A percentile compares a stretch with the other conserved stretches of the same genome.
phyloP scores from a whole-genome alignment of 768 basidiomycete species.

The Boletus reticulatus region DNA sequence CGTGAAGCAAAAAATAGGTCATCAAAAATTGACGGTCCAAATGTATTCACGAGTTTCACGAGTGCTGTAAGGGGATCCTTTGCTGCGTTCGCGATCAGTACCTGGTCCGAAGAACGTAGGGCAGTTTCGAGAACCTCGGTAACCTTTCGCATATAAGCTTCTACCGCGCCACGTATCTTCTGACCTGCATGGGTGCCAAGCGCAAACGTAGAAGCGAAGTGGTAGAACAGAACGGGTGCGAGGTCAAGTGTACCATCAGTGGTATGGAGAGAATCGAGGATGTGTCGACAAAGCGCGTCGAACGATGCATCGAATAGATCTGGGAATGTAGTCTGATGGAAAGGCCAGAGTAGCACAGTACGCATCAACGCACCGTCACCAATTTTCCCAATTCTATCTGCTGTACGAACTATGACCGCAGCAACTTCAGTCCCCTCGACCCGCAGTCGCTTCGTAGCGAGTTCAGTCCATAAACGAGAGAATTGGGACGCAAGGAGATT shows the following conservation, averaged over 20 bases:
- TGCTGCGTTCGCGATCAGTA: not conserved
- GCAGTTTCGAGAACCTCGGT: conserved; percentile 27
- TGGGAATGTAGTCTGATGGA: conserved; percentile 27
- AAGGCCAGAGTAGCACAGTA: conserved; percentile 24
- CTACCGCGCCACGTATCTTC: conserved; percentile 10
- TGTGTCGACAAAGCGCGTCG: conserved; percentile 34
- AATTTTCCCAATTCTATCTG: conserved; percentile 42
- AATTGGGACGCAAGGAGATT: conserved; percentile 46
- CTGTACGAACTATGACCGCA: conserved; percentile 40
- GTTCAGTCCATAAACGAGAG: conserved; percentile 46
- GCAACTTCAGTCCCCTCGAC: conserved; percentile 46
- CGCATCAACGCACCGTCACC: conserved; percentile 38
- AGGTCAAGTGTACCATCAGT: conserved; percentile 21
- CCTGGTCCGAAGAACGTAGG: conserved; percentile 4
- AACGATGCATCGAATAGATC: conserved; percentile 53
- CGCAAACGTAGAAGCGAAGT: conserved; percentile 39
- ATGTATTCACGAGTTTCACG: conserved; percentile 47
- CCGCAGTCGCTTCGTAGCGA: conserved; percentile 43
- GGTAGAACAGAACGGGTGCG: conserved; percentile 46
- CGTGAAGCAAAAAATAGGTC: conserved; percentile 40
- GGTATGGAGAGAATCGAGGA: conserved; percentile 3
- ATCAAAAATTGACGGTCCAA: conserved; percentile 49
- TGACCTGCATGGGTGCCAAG: conserved; percentile 12
- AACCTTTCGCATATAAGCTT: conserved; percentile 13
- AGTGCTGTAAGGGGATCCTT: conserved; percentile 27